Evolutionary conservation across 2,329 filamentous ascomycete species (phyloP), one percentile per base, ranked within the genome.

Genomic region (Xylaria sp.): DNA sequence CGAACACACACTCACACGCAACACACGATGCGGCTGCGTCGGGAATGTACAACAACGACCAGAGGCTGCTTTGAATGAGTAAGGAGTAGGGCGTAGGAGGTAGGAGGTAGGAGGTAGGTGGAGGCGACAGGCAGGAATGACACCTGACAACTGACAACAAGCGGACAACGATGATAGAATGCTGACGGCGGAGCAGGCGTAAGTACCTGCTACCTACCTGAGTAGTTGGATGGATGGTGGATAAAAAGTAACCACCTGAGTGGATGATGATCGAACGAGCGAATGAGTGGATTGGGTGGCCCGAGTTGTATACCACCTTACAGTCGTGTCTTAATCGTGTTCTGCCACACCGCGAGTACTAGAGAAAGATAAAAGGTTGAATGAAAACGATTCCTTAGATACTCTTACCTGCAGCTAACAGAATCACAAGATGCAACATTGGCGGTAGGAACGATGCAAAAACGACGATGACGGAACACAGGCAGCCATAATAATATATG

Each of bases 151-250:
- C 43, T 36, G 39, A 41, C 43, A 56, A 51, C 15, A 15, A 49
- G 10, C 33, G 25, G n/a, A 55, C 46, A 33, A 51, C 43, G 23
- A 52, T 57, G 46, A 43, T 52, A 60, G 12, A 65, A 46, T 55
- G 56, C 63, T 49, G 51, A 55, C 41, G 57, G 41, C 39, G 28
- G 51, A 51, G 39, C 6, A 25, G 54, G 54, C 54, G 36, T 23
- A 25, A 9, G 18, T 36, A 36, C 33, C 33, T 36, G 9, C 10
- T 28, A 28, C 28, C 28, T 28, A 28, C n/a, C n/a, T n/a, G n/a
- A 31, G 41, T 39, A 39, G 3, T 23, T 28, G 28, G 36, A 46
- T 33, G 51, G 23, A 56, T 18, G 39, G 20, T 9, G 23, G 33
- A 9, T 23, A 15, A 15, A 18, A 15, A 5, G 18, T 46, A n/a